phyloP scores from a whole-genome alignment of 495 filamentous ascomycete species.

The Lindgomyces ingoldianus region DNA sequence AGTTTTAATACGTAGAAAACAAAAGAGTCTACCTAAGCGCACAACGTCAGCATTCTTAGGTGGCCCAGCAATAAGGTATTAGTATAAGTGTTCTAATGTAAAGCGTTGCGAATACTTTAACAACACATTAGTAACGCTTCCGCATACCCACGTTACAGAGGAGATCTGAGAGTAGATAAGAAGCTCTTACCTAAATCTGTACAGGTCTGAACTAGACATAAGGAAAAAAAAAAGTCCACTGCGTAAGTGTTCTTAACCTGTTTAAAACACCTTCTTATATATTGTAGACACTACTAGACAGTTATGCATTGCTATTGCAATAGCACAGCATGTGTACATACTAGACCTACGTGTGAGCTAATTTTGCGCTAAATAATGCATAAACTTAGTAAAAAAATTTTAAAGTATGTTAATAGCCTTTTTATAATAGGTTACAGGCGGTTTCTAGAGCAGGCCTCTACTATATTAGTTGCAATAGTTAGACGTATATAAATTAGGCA shows the following conservation, averaged over 20 bases:
- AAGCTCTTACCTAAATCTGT: neutral
- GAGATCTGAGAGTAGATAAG: neutral
- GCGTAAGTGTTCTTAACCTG: neutral
- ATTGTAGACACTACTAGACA: neutral
- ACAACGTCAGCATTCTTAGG: neutral
- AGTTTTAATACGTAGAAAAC: neutral
- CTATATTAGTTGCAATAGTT: no score
- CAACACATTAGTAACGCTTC: neutral
- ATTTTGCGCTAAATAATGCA: no score
- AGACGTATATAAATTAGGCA: no score
- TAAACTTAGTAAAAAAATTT: no score
- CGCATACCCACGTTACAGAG: neutral
- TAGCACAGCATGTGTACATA: no score
- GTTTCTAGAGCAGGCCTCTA: no score
- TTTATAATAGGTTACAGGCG: no score
- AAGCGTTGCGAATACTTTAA: neutral
- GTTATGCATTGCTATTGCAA: no score
- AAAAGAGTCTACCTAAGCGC: neutral
- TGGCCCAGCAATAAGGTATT: neutral
- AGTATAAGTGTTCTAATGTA: neutral
- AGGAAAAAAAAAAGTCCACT: neutral
- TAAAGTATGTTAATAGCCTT: no score
- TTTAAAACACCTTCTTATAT: neutral
- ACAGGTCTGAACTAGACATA: neutral
- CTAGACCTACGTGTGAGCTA: no score